These are phyloP conservation scores for Mortierella sp. DNA, from an alignment of 371 early-diverging fungal species.

Conservation along the genomic window DNA sequence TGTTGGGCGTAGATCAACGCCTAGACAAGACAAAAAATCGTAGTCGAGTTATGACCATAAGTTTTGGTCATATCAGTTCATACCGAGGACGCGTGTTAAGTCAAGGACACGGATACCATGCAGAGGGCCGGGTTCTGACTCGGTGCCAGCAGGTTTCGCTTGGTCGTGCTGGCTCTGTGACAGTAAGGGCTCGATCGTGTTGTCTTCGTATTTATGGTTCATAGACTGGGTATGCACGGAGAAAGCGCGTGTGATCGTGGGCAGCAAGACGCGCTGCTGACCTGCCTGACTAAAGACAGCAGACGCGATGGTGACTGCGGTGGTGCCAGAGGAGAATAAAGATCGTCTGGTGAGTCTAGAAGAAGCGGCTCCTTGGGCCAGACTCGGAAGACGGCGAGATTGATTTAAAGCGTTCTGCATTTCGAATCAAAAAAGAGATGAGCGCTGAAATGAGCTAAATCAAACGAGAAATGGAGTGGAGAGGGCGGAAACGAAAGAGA, in stretches of 20 bases:
- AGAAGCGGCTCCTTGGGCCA: background rate
- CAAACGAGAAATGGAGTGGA: slow-evolving; percentile 7
- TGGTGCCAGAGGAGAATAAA: background rate
- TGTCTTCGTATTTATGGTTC: slow-evolving; percentile 5
- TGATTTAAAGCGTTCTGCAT: slow-evolving; percentile 5
- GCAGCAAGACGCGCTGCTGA: background rate
- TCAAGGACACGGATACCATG: slow-evolving; percentile 85
- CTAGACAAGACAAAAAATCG: background rate
- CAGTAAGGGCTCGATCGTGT: slow-evolving; percentile 24
- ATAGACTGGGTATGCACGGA: slow-evolving; percentile 1
- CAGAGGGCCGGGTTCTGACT: slow-evolving; percentile 65
- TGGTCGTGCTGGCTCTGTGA: slow-evolving; percentile 8
- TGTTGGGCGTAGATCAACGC: background rate
- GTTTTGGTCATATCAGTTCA: background rate
- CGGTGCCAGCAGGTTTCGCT: background rate
- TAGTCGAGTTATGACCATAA: background rate
- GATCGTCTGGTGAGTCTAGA: background rate
- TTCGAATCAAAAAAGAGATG: background rate
- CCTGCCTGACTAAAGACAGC: background rate
- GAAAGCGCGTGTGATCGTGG: slow-evolving; percentile 9
- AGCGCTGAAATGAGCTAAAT: slow-evolving; percentile 2
- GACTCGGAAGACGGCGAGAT: slow-evolving; percentile 18
- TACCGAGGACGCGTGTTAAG: slow-evolving; percentile 85
- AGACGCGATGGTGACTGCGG: background rate
- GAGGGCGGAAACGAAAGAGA: slow-evolving; percentile 4